phyloP scores from a whole-genome alignment of 225 moss, liverwort and hornwort genomes.

The Straminergon stramineum region DNA sequence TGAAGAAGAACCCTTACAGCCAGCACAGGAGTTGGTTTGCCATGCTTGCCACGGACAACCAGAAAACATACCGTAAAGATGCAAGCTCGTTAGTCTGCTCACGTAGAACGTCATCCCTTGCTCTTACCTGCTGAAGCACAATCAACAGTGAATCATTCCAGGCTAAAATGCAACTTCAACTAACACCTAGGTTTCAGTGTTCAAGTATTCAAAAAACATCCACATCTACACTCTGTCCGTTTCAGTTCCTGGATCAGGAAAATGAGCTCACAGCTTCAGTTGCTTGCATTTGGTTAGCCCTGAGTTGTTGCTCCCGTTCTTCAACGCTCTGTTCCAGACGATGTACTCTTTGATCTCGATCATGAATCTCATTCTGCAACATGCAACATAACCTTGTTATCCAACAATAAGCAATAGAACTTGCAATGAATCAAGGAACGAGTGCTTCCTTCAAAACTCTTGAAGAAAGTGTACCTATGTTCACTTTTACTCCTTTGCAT shows the following conservation, averaged over 20 bases:
- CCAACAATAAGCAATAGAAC: not conserved
- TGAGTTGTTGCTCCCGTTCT: slow-evolving; percentile 80
- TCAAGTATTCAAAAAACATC: not conserved
- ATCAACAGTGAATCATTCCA: slow-evolving; percentile 22
- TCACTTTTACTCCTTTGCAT: not conserved
- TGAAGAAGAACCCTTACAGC: not conserved
- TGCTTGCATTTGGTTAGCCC: slow-evolving; percentile 82
- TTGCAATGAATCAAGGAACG: not conserved
- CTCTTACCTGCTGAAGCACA: slow-evolving; percentile 71
- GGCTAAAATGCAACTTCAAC: not conserved
- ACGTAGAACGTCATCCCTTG: slow-evolving; percentile 77
- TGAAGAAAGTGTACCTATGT: not conserved
- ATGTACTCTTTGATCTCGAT: slow-evolving; percentile 78
- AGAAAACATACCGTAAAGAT: slow-evolving; percentile 57
- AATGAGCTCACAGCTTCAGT: slow-evolving; percentile 79
- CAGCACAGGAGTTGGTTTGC: not conserved
- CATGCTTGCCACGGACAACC: not conserved
- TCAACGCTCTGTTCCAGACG: slow-evolving; percentile 78
- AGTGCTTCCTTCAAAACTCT: not conserved
- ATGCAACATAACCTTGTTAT: not conserved
- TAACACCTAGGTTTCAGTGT: not conserved
- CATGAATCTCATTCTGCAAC: slow-evolving; percentile 67
- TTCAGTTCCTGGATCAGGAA: not conserved
- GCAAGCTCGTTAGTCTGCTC: slow-evolving; percentile 82
- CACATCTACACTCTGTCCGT: not conserved